Evolutionary conservation across 768 basidiomycete species (phyloP).

Genomic region (Megacollybia marginata): DNA sequence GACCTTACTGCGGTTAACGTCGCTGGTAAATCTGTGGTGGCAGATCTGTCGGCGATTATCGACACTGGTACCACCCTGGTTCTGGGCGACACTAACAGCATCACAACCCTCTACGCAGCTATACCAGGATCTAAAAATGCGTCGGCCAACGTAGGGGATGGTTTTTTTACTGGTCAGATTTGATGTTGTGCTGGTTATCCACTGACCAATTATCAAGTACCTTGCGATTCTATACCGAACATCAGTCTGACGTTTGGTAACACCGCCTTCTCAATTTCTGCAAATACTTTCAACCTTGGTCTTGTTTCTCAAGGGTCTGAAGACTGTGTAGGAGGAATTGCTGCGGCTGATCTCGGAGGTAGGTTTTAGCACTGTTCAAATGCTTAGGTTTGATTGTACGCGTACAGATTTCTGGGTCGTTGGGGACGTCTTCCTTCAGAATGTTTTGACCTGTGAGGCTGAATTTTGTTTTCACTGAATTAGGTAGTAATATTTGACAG

Average conservation of each 20-base stretch:
- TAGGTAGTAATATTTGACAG: slow-evolving; percentile 4
- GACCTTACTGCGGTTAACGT: slow-evolving; percentile 21
- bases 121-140: slow-evolving; percentile 25
- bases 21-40: slow-evolving; percentile 12
- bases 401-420: slow-evolving; percentile 25
- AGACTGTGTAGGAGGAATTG: slow-evolving; percentile 42
- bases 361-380: neutral
- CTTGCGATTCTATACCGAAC: slow-evolving; percentile 19
- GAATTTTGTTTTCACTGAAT: neutral
- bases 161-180: slow-evolving; percentile 22
- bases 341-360: slow-evolving; percentile 7
- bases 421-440: slow-evolving; percentile 37
- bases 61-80: slow-evolving; percentile 38
- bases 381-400: neutral
- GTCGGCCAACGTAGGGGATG: slow-evolving; percentile 15
- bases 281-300: slow-evolving; percentile 35
- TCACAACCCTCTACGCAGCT: slow-evolving; percentile 19
- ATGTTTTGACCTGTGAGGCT: slow-evolving; percentile 29
- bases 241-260: slow-evolving; percentile 32
- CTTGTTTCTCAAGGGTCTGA: slow-evolving; percentile 39
- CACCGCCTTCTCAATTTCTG: slow-evolving; percentile 33
- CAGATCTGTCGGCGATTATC: slow-evolving; percentile 19
- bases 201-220: slow-evolving; percentile 16
- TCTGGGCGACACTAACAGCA: slow-evolving; percentile 22
- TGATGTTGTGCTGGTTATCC: neutral